Evolutionary conservation across 345 rosid species (phyloP).

Genomic region (Reutealis trisperma): DNA sequence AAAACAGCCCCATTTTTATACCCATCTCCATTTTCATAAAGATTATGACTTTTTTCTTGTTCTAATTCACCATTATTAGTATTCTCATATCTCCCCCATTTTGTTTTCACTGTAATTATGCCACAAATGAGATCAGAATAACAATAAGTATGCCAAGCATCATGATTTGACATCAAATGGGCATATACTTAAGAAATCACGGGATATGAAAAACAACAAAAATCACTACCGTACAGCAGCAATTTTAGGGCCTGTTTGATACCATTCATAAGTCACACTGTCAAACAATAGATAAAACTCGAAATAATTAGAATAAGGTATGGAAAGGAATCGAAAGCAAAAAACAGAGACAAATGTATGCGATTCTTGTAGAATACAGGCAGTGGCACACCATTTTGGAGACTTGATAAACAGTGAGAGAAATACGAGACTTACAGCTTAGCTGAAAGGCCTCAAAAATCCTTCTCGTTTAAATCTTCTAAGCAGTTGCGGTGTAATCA

Average conservation of each 20-base stretch:
- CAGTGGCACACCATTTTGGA: not conserved
- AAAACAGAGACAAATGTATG: not conserved
- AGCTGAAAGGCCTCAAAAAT: slow-evolving; percentile 2
- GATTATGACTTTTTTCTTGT: too few species aligned
- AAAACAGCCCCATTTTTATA: too few species aligned
- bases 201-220: not conserved
- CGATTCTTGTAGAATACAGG: not conserved
- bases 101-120: too few species aligned
- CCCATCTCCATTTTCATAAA: too few species aligned
- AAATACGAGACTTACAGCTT: not conserved
- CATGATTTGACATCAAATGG: not conserved
- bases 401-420: not conserved
- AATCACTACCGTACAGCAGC: not conserved
- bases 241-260: not conserved
- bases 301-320: not conserved
- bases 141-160: not conserved
- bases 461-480: slow-evolving; percentile 2
- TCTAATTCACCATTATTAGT: too few species aligned
- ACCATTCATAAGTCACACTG: not conserved
- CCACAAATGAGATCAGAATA: not conserved
- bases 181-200: not conserved
- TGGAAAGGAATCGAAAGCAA: not conserved
- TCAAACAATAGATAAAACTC: not conserved
- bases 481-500: too few species aligned
- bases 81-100: too few species aligned